These are phyloP conservation scores for Ustilago sp. DNA, from an alignment of 1,284 basidiomycete genomes.

Conservation along the genomic window DNA sequence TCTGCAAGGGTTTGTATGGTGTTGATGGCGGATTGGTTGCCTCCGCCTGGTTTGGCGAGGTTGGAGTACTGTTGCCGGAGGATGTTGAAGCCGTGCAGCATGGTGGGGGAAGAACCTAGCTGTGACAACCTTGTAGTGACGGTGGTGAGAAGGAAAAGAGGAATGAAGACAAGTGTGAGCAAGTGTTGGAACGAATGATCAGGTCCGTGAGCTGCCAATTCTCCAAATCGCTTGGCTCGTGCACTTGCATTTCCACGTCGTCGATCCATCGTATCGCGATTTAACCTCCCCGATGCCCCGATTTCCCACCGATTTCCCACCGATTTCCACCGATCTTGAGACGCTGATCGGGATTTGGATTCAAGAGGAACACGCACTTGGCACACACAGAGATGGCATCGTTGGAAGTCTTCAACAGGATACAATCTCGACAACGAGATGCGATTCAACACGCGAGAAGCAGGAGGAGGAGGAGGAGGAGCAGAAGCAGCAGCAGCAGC, in stretches of 20 bases:
- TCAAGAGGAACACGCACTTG: neutral
- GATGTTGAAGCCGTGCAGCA: constrained; percentile 68
- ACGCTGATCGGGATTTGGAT: too few relatives aligned
- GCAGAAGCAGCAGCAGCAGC: neutral
- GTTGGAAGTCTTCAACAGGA: neutral
- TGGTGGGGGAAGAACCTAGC: constrained; percentile 22
- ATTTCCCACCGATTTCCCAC: too few relatives aligned
- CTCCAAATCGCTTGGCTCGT: constrained; percentile 12
- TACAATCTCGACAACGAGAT: constrained; percentile 12
- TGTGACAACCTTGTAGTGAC: neutral
- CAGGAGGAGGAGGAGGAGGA: neutral
- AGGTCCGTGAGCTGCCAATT: neutral
- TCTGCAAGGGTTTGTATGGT: constrained; percentile 89
- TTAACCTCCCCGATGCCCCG: too few relatives aligned
- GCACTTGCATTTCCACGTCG: constrained; percentile 5
- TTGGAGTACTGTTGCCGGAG: constrained; percentile 65
- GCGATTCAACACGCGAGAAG: constrained; percentile 13
- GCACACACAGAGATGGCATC: neutral
- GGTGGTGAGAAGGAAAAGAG: neutral
- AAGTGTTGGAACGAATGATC: neutral
- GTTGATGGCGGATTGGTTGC: constrained; percentile 80
- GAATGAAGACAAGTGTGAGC: neutral
- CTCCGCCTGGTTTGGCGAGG: constrained; percentile 61
- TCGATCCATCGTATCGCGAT: neutral
- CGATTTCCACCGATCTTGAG: too few relatives aligned